phyloP scores from a whole-genome alignment of 1,284 basidiomycete species.

The Chalciporus sp. region DNA sequence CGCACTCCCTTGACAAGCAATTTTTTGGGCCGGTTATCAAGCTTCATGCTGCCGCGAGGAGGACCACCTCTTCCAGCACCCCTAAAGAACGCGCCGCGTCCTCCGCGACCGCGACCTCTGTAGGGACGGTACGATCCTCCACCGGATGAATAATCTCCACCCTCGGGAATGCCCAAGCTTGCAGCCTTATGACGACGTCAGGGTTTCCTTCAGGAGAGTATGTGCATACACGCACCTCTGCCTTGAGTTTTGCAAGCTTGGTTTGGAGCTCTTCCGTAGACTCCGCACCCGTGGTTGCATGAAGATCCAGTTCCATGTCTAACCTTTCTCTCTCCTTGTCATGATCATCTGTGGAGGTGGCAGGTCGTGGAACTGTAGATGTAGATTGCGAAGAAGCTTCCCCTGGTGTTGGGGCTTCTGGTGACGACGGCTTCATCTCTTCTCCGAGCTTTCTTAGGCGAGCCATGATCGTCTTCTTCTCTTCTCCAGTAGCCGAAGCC shows the following conservation, averaged over 20 bases:
- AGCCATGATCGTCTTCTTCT: constrained; percentile 82
- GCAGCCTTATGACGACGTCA: constrained; percentile 56
- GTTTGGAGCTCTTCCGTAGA: constrained; percentile 76
- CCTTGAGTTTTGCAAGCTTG: constrained; percentile 80
- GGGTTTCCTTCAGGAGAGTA: background rate
- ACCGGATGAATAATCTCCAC: constrained; percentile 39
- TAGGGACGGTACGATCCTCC: constrained; percentile 61
- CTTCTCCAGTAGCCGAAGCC: constrained; percentile 61
- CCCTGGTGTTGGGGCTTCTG: constrained; percentile 34
- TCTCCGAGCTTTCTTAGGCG: constrained; percentile 78
- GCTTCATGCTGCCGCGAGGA: constrained; percentile 72
- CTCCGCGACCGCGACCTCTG: constrained; percentile 72
- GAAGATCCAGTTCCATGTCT: constrained; percentile 77
- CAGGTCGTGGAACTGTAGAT: constrained; percentile 21
- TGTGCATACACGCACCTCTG: constrained; percentile 59
- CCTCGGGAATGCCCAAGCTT: constrained; percentile 72
- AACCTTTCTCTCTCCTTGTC: constrained; percentile 58
- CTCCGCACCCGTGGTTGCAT: constrained; percentile 47
- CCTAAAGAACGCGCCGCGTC: constrained; percentile 57
- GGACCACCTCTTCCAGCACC: constrained; percentile 67
- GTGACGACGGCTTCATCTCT: constrained; percentile 65
- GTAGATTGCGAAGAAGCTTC: constrained; percentile 28
- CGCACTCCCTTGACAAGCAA: constrained; percentile 73
- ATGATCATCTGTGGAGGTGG: constrained; percentile 25
- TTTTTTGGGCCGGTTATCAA: constrained; percentile 89